Evolutionary conservation across 108 stramenopile genomes (phyloP).

Genomic region (Tribonema minus): DNA sequence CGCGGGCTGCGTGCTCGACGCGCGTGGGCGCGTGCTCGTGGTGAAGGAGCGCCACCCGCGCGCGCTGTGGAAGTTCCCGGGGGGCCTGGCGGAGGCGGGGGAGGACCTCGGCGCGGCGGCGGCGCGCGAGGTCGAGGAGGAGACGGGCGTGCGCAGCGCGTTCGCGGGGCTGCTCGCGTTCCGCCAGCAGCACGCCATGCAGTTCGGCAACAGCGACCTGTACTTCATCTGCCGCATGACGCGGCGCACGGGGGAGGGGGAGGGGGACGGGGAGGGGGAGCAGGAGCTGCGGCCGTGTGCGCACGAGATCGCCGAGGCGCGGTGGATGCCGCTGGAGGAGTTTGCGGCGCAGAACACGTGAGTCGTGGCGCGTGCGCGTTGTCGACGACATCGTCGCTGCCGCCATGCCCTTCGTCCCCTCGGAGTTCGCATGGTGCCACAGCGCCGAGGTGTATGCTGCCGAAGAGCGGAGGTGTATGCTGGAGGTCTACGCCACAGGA

Average conservation of each 20-base stretch:
- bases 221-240: conserved; percentile 50
- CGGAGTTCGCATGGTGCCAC: too few relatives aligned
- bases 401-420: too few relatives aligned
- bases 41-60: conserved; percentile 6
- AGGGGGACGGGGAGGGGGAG: background rate
- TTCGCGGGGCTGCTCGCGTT: conserved; percentile 36
- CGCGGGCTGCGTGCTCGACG: conserved; percentile 25
- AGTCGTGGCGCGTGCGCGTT: too few relatives aligned
- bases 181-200: conserved; percentile 34
- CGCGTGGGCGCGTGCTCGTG: conserved; percentile 13
- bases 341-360: conserved; percentile 13
- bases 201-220: conserved; percentile 54
- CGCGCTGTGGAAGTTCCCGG: conserved; percentile 40
- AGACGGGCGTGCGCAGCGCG: conserved; percentile 21
- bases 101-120: conserved; percentile 38
- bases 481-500: too few relatives aligned
- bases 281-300: conserved; percentile 26
- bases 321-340: conserved; percentile 30
- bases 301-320: conserved; percentile 28
- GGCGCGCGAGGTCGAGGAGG: conserved; percentile 41
- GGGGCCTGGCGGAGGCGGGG: conserved; percentile 21
- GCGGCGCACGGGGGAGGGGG: background rate
- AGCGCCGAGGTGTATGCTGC: too few relatives aligned
- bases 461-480: too few relatives aligned
- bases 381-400: too few relatives aligned